Conservation (phyloP, 192 early-diverging fungal genomes). For the Spizellomyces punctatus region DNA sequence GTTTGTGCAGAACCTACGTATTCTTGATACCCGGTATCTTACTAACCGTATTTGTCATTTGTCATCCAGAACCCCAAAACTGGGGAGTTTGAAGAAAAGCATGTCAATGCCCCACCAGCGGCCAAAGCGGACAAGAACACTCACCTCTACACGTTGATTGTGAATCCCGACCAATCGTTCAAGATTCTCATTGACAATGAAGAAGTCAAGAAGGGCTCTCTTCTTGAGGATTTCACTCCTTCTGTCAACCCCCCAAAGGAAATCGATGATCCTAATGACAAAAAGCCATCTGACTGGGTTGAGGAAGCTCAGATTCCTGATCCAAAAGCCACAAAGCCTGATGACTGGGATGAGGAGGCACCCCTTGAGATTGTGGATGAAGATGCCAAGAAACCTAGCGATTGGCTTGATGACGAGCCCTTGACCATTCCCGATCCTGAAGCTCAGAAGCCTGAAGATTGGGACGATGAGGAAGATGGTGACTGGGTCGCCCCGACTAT, state of each 20-base stretch:
- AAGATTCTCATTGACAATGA: conserved; percentile 77
- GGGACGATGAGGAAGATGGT: conserved; percentile 91
- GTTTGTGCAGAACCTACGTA: conserved; percentile 1
- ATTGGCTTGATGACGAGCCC: conserved; percentile 85
- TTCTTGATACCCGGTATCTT: no score
- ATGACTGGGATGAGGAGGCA: conserved; percentile 88
- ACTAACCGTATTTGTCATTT: neutral
- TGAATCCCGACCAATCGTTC: conserved; percentile 81
- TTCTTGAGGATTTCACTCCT: conserved; percentile 79
- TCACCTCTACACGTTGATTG: conserved; percentile 82
- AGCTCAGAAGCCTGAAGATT: conserved; percentile 83
- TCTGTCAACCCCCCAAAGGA: conserved; percentile 84
- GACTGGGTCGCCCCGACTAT: conserved; percentile 82
- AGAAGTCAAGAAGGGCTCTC: conserved; percentile 63
- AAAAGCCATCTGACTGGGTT: conserved; percentile 88
- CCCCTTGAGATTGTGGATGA: conserved; percentile 76
- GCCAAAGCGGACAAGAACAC: conserved; percentile 69
- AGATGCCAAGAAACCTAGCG: conserved; percentile 78
- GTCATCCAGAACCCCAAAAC: conserved; percentile 69
- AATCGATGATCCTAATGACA: conserved; percentile 70
- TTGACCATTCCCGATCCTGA: conserved; percentile 75
- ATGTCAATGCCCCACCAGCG: conserved; percentile 72
- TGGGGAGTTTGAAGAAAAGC: conserved; percentile 83
- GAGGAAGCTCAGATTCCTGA: conserved; percentile 82
- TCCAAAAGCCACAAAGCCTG: conserved; percentile 76